Conservation (phyloP, 2,329 filamentous ascomycete genomes). For the Botrytis pseudocinerea region DNA sequence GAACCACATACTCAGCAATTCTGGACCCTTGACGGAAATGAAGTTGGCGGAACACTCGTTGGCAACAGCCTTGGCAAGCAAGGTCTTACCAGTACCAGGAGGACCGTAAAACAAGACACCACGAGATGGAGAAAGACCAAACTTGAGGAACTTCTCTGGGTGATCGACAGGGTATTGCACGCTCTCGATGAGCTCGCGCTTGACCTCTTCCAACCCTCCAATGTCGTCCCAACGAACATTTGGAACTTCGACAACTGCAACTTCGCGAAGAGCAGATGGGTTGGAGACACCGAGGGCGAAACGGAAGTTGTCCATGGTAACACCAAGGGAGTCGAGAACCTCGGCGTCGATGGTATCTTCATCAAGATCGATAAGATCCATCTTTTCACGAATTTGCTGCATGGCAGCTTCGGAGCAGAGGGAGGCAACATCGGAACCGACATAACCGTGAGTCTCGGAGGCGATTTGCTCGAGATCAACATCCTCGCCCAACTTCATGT, state of each 20-base stretch:
- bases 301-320: constrained; percentile 99
- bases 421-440: constrained; percentile 96
- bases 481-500: constrained; percentile 98
- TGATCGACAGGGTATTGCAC: constrained; percentile 99
- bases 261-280: constrained; percentile 96
- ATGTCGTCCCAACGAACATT: constrained; percentile 99
- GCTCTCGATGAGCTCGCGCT: constrained; percentile 98
- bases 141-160: constrained; percentile 99
- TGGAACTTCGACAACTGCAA: constrained; percentile 97
- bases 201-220: constrained; percentile 96
- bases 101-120: constrained; percentile 99
- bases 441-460: constrained; percentile 97
- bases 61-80: constrained; percentile 98
- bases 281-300: constrained; percentile 98
- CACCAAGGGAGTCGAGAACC: constrained; percentile 94
- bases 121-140: constrained; percentile 93
- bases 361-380: constrained; percentile 98
- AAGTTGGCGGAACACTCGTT: constrained; percentile 99
- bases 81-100: constrained; percentile 99
- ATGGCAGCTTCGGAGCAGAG: constrained; percentile 99
- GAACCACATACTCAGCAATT: constrained; percentile 99
- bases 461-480: constrained; percentile 97
- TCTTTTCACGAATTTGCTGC: constrained; percentile 99
- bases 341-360: constrained; percentile 99
- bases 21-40: constrained; percentile 98